These are phyloP conservation scores for Ceriops decandra DNA, from an alignment of 345 rosid genomes.

Conservation along the genomic window DNA sequence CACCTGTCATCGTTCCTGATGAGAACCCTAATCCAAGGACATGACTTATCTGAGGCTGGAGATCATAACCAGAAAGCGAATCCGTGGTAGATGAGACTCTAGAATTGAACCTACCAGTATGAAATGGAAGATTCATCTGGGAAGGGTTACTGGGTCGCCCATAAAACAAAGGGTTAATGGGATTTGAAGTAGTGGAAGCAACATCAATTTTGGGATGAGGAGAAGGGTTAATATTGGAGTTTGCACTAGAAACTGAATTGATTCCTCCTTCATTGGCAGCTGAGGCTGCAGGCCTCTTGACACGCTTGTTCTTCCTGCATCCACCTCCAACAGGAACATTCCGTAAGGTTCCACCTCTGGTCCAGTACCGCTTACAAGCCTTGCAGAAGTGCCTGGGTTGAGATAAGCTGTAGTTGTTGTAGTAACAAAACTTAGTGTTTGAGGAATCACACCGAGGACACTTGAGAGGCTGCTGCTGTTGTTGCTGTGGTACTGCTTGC, in stretches of 20 bases:
- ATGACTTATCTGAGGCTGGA: constrained; percentile 42
- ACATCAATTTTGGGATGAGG: constrained; percentile 32
- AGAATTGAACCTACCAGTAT: constrained; percentile 40
- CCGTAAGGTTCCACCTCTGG: constrained; percentile 61
- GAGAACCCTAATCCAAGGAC: constrained; percentile 67
- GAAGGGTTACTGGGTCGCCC: constrained; percentile 47
- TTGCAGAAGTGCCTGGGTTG: constrained; percentile 74
- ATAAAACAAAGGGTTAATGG: constrained; percentile 55
- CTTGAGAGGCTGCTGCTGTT: constrained; percentile 45
- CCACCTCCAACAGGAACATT: constrained; percentile 80
- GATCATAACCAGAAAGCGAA: constrained; percentile 46
- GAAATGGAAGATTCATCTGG: constrained; percentile 41
- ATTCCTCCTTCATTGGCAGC: constrained; percentile 24
- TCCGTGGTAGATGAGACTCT: constrained; percentile 30
- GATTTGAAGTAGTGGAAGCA: constrained; percentile 41
- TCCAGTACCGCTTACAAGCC: constrained; percentile 76
- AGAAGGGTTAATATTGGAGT: constrained; percentile 24
- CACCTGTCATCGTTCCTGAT: constrained; percentile 34
- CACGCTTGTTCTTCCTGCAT: constrained; percentile 66
- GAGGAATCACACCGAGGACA: constrained; percentile 79
- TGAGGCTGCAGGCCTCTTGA: constrained; percentile 36
- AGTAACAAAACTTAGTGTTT: constrained; percentile 76
- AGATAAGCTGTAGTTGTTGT: constrained; percentile 72
- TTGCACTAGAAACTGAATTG: constrained; percentile 17
- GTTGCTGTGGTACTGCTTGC: constrained; percentile 1